These are phyloP conservation scores for Coniochaeta pulveracea DNA, from an alignment of 2,329 filamentous ascomycete species.

Conservation along the genomic window DNA sequence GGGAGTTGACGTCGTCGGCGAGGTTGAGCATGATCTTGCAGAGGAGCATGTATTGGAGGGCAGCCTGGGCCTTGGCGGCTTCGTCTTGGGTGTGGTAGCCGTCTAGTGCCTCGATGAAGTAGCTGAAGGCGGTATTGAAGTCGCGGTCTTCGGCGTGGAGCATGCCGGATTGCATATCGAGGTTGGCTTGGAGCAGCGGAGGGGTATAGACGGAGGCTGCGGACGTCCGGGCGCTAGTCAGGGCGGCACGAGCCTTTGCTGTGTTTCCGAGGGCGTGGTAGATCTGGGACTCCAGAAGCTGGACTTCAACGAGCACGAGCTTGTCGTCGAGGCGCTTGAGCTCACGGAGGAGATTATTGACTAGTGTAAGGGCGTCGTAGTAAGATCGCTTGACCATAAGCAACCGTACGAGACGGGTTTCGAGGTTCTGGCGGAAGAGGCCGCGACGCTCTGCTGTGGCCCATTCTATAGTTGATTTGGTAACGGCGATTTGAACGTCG, in stretches of 20 bases:
- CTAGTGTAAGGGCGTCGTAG: constrained; percentile 92
- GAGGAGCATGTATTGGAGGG: constrained; percentile 97
- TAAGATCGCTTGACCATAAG: constrained; percentile 97
- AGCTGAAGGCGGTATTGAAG: constrained; percentile 97
- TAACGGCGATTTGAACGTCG: constrained; percentile 89
- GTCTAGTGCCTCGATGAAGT: constrained; percentile 98
- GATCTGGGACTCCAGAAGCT: constrained; percentile 90
- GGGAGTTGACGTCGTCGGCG: constrained; percentile 86
- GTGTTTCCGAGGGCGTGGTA: constrained; percentile 97
- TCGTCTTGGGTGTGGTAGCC: constrained; percentile 94
- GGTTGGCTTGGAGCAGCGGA: constrained; percentile 83
- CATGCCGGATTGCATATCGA: constrained; percentile 99
- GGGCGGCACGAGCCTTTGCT: constrained; percentile 84
- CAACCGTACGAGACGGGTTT: constrained; percentile 85
- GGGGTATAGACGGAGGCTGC: constrained; percentile 97
- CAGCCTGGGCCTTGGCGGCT: constrained; percentile 79
- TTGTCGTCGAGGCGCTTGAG: constrained; percentile 98
- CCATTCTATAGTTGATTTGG: constrained; percentile 99
- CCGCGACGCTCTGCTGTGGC: constrained; percentile 86
- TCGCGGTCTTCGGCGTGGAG: constrained; percentile 97
- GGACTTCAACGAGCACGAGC: constrained; percentile 92
- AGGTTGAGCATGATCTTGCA: constrained; percentile 99
- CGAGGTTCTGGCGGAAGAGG: constrained; percentile 95
- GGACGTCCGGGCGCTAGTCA: constrained; percentile 88
- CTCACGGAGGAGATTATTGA: constrained; percentile 92